Conservation (phyloP, 495 filamentous ascomycete genomes). For the Acidiella bohemica region DNA sequence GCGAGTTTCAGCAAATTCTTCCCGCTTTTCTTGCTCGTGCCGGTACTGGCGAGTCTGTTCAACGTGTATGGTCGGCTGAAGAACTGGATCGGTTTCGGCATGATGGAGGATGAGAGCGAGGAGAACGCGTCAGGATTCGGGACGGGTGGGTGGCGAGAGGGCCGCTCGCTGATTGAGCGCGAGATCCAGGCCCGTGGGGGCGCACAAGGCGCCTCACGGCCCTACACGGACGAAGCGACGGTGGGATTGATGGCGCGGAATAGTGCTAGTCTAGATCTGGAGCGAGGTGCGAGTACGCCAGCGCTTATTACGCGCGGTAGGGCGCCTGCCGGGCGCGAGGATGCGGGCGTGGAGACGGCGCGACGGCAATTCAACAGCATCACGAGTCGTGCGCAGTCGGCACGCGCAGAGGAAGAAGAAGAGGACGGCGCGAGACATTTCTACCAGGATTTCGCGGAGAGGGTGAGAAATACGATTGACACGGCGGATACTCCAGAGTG, state of each 20-base stretch:
- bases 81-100: conserved; percentile 61
- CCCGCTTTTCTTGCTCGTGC: conserved; percentile 71
- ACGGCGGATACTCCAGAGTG: conserved; percentile 68
- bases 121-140: conserved; percentile 55
- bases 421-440: conserved; percentile 52
- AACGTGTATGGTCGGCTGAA: conserved; percentile 75
- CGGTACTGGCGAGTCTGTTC: conserved; percentile 70
- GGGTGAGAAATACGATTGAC: conserved; percentile 84
- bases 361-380: conserved; percentile 17
- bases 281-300: conserved; percentile 17
- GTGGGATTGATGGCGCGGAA: conserved; percentile 37
- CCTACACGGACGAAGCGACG: too few relatives aligned
- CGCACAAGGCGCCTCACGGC: too few relatives aligned
- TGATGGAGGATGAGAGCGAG: conserved; percentile 62
- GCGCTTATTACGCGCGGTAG: conserved; percentile 1
- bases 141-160: conserved; percentile 82
- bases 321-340: not conserved
- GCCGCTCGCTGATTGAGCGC: conserved; percentile 81
- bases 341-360: conserved; percentile 4
- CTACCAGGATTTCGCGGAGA: conserved; percentile 67
- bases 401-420: conserved; percentile 36
- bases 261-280: conserved; percentile 18
- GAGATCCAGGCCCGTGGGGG: conserved; percentile 39
- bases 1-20: conserved; percentile 78
- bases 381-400: too few relatives aligned